phyloP scores from a whole-genome alignment of 192 early-diverging fungal species.

The Linnemannia exigua region DNA sequence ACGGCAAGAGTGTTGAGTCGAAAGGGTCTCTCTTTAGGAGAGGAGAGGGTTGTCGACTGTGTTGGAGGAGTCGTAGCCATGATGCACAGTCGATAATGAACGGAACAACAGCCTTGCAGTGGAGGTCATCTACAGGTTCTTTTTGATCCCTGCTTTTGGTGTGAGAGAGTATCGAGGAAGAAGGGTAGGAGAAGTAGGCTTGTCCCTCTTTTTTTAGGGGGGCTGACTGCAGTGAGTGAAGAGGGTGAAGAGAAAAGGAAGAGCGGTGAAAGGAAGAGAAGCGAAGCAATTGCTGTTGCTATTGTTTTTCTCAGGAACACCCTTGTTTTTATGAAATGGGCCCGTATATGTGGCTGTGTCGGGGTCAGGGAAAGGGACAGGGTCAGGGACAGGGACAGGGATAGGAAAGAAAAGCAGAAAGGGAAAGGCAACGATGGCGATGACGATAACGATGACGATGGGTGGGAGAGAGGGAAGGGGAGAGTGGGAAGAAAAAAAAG shows the following conservation, averaged over 20 bases:
- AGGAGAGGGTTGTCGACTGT: neutral
- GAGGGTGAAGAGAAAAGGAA: too few relatives aligned
- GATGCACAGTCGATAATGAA: conserved; percentile 12
- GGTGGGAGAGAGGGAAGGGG: neutral
- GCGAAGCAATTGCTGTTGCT: neutral
- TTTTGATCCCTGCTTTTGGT: neutral
- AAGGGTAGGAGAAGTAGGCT: neutral
- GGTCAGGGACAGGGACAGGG: neutral
- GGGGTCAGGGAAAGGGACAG: neutral
- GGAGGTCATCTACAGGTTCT: conserved; percentile 1
- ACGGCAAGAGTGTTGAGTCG: neutral
- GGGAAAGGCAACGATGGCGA: neutral
- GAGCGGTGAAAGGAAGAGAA: neutral
- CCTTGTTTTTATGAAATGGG: neutral
- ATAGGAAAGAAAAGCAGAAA: neutral
- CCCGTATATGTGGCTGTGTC: neutral
- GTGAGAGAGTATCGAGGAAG: too few relatives aligned
- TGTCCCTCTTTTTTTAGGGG: too few relatives aligned
- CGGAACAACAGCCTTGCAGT: neutral
- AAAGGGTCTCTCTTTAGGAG: neutral
- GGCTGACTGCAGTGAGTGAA: too few relatives aligned
- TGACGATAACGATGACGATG: neutral
- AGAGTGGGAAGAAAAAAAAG: neutral
- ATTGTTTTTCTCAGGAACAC: neutral
- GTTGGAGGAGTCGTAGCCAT: neutral